phyloP scores from a whole-genome alignment of 1,284 basidiomycete species.

The Sanghuangporus baumii region DNA sequence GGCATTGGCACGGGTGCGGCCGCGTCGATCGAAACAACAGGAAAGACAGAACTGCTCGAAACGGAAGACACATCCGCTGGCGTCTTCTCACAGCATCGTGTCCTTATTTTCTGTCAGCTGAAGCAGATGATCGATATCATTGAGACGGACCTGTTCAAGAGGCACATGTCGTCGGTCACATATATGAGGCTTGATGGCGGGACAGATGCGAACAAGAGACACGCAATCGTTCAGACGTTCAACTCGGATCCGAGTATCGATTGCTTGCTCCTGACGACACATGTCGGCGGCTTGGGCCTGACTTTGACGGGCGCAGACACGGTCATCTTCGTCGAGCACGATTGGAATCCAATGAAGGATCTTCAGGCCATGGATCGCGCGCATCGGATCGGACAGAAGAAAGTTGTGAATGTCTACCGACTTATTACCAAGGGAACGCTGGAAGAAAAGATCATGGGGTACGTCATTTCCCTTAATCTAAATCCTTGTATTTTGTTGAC shows the following conservation, averaged over 20 bases:
- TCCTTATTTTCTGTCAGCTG: slow-evolving; percentile 98
- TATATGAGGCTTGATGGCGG: slow-evolving; percentile 97
- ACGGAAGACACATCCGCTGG: slow-evolving; percentile 49
- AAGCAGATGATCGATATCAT: slow-evolving; percentile 99
- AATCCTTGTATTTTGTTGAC: slow-evolving; percentile 13
- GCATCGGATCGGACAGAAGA: slow-evolving; percentile 97
- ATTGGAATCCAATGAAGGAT: slow-evolving; percentile 99
- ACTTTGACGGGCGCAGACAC: slow-evolving; percentile 98
- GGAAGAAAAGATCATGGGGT: slow-evolving; percentile 99
- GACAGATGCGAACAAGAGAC: slow-evolving; percentile 86
- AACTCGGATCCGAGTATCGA: slow-evolving; percentile 98
- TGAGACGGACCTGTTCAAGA: slow-evolving; percentile 88
- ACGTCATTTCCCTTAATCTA: slow-evolving; percentile 26
- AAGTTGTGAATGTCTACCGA: slow-evolving; percentile 98
- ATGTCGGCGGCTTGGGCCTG: slow-evolving; percentile 93
- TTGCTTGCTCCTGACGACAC: slow-evolving; percentile 92
- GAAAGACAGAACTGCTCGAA: slow-evolving; percentile 61
- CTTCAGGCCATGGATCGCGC: slow-evolving; percentile 99
- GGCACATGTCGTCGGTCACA: slow-evolving; percentile 90
- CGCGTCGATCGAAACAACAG: slow-evolving; percentile 37
- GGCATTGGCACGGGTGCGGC: slow-evolving; percentile 73
- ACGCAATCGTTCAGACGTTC: slow-evolving; percentile 96
- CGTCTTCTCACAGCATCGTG: slow-evolving; percentile 89
- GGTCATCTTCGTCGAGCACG: slow-evolving; percentile 99
- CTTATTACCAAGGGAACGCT: slow-evolving; percentile 95